phyloP scores from a whole-genome alignment of 2,329 filamentous ascomycete species.

The Epichloe sibirici region DNA sequence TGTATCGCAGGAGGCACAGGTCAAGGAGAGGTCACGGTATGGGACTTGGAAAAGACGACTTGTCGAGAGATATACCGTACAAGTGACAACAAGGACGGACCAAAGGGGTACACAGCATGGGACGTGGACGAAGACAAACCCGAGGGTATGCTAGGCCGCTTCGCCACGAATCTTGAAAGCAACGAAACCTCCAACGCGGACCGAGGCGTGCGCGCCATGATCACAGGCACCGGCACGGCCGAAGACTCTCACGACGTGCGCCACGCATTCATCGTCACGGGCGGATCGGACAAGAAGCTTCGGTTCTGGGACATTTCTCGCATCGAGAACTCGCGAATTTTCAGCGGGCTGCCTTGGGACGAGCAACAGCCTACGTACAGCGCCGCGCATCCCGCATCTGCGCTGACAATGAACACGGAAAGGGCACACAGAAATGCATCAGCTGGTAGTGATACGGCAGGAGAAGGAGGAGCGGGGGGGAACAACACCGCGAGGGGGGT shows the following conservation, averaged over 20 bases:
- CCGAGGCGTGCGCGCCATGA: conserved; percentile 62
- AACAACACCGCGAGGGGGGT: no score
- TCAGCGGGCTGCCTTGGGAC: conserved; percentile 64
- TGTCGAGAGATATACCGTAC: conserved; percentile 83
- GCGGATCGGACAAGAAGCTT: conserved; percentile 79
- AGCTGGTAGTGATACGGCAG: conserved; percentile 8
- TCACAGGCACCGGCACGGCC: conserved; percentile 58
- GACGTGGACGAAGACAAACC: conserved; percentile 82
- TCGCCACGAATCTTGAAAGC: conserved; percentile 62
- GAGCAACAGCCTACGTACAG: conserved; percentile 65
- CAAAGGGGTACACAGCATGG: conserved; percentile 67
- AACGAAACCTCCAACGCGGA: conserved; percentile 42
- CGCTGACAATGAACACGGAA: conserved; percentile 56
- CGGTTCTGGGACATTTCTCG: conserved; percentile 85
- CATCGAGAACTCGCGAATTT: conserved; percentile 64
- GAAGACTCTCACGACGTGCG: conserved; percentile 60
- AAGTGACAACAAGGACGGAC: conserved; percentile 45
- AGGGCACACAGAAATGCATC: conserved; percentile 31
- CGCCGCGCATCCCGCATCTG: conserved; percentile 47
- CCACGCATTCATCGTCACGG: conserved; percentile 75
- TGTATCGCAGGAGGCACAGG: conserved; percentile 81
- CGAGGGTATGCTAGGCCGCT: conserved; percentile 76
- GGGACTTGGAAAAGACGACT: conserved; percentile 83
- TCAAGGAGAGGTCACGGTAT: conserved; percentile 81
- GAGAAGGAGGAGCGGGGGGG: not conserved